phyloP scores from a whole-genome alignment of 257 asterid genomes.

The Gardenia jasminoides region DNA sequence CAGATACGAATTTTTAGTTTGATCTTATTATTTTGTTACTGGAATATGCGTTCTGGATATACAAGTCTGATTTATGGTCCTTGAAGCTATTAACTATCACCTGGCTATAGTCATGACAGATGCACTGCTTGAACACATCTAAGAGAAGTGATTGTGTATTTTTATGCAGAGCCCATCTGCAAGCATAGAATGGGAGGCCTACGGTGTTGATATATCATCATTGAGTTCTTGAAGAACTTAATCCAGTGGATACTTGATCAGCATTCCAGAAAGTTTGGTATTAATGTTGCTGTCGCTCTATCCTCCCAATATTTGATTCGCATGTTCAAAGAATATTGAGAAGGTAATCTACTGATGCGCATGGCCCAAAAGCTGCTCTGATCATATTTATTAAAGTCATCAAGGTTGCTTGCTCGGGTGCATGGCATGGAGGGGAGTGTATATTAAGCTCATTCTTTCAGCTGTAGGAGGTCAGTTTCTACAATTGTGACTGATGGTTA shows the following conservation, averaged over 20 bases:
- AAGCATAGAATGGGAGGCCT: too few species aligned
- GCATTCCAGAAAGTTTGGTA: background rate
- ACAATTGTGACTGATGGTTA: too few species aligned
- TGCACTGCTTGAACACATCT: background rate
- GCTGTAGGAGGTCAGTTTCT: too few species aligned
- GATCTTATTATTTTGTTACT: background rate
- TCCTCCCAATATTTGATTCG: background rate
- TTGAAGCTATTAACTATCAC: background rate
- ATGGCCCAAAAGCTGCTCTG: background rate
- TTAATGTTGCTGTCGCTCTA: background rate
- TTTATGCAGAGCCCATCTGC: background rate
- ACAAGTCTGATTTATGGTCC: background rate
- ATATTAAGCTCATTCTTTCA: too few species aligned
- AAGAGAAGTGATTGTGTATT: background rate
- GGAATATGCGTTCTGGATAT: background rate
- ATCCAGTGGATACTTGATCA: background rate
- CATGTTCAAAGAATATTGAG: background rate
- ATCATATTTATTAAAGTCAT: background rate
- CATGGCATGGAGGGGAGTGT: background rate
- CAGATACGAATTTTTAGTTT: too few species aligned
- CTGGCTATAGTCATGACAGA: background rate
- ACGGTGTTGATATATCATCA: too few species aligned
- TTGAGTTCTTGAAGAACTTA: background rate
- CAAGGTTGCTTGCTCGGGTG: background rate
- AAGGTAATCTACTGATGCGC: background rate